A percentile compares a stretch with the other conserved stretches of the same genome.
These are phyloP conservation scores for Saccharum hybrid DNA, from an alignment of 202 grass and related monocot genomes.

Conservation along the genomic window DNA sequence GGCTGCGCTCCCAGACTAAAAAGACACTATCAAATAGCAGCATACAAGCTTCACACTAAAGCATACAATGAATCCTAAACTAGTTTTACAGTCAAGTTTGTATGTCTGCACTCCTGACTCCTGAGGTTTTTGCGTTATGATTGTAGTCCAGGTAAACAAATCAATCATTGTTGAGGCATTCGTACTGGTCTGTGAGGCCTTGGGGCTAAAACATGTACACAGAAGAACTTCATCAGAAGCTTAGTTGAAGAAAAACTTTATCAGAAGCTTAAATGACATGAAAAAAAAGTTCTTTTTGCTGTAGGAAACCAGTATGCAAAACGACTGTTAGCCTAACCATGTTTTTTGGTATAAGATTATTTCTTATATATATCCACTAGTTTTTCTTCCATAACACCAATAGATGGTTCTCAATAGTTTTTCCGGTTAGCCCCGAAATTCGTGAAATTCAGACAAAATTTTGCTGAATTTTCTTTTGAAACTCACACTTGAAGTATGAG, in stretches of 20 bases:
- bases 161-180: slow-evolving; percentile 41
- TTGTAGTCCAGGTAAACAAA: slow-evolving; percentile 4
- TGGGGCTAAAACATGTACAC: slow-evolving; percentile 69
- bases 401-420: slow-evolving; percentile 3
- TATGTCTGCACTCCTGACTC: slow-evolving; percentile 26
- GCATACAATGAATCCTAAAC: slow-evolving; percentile 16
- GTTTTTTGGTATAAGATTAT: not conserved
- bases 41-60: not conserved
- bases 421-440: not conserved
- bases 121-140: slow-evolving; percentile 6
- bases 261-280: not conserved
- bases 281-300: not conserved
- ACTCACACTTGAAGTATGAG: not conserved
- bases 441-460: not conserved
- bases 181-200: slow-evolving; percentile 83
- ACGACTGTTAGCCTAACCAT: not conserved
- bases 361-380: not conserved
- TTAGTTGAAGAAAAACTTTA: not conserved
- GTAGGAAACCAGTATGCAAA: not conserved
- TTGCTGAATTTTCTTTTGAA: too few species aligned
- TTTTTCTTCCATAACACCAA: slow-evolving; percentile 7
- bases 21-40: not conserved
- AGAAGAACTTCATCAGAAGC: not conserved
- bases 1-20: not conserved
- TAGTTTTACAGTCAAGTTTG: not conserved